Percentiles rank a stretch among this genome's conserved stretches.
Evolutionary conservation across 2,329 filamentous ascomycete species (phyloP).

Genomic region (Pseudophaeomoniella oleicola): DNA sequence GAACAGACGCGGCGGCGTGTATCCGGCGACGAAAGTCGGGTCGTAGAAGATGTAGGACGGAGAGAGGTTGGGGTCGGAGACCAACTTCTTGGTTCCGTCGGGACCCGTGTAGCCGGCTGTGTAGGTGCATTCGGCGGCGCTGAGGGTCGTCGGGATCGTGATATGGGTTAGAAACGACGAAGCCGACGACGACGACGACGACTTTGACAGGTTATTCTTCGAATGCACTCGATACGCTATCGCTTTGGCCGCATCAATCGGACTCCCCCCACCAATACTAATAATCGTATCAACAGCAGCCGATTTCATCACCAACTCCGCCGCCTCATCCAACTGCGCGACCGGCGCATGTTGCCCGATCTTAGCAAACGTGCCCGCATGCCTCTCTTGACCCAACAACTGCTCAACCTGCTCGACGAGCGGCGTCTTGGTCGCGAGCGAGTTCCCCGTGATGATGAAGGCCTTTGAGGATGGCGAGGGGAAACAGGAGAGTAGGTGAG

Average conservation of each 20-base stretch:
- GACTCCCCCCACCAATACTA: slow-evolving; percentile 38
- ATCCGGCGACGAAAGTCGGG: slow-evolving; percentile 25
- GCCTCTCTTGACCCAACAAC: slow-evolving; percentile 26
- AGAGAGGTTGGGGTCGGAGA: slow-evolving; percentile 11
- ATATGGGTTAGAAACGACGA: slow-evolving; percentile 26
- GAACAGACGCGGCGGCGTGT: slow-evolving; percentile 22
- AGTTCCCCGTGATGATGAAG: slow-evolving; percentile 42
- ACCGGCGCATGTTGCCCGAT: slow-evolving; percentile 42
- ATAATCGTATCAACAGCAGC: slow-evolving; percentile 38
- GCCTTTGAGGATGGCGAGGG: slow-evolving; percentile 31
- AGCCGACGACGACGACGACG: no score
- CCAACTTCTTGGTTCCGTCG: slow-evolving; percentile 35
- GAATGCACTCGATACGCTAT: slow-evolving; percentile 22
- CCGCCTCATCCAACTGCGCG: slow-evolving; percentile 38
- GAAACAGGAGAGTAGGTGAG: slow-evolving; percentile 31
- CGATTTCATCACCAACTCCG: slow-evolving; percentile 29
- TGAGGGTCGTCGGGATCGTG: slow-evolving; percentile 34
- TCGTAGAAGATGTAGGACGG: slow-evolving; percentile 28
- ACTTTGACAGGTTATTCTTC: background rate
- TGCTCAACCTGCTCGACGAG: slow-evolving; percentile 37
- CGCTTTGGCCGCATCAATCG: slow-evolving; percentile 38
- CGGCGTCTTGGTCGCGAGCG: slow-evolving; percentile 37
- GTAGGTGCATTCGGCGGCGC: slow-evolving; percentile 40
- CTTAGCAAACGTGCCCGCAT: slow-evolving; percentile 39
- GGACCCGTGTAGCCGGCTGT: slow-evolving; percentile 36